These are phyloP conservation scores for Globisporangium parvum DNA, from an alignment of 352 stramenopile genomes.

Conservation along the genomic window DNA sequence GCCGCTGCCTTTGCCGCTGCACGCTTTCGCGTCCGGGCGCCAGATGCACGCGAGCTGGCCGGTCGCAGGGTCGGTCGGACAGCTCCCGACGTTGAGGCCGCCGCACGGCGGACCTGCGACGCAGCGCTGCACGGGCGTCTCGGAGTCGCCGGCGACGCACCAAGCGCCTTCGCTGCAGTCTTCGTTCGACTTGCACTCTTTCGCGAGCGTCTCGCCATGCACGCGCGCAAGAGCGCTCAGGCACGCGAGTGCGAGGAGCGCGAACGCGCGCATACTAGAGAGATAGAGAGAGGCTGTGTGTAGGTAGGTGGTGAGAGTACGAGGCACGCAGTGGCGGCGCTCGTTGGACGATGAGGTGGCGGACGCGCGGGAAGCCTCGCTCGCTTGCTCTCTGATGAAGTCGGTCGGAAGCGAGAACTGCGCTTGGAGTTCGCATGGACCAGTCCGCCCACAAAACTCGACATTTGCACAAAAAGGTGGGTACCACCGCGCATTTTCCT, in stretches of 20 bases:
- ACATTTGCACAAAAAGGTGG: no score
- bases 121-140: conserved; percentile 53
- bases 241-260: conserved; percentile 10
- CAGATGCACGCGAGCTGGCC: conserved; percentile 71
- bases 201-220: conserved; percentile 25
- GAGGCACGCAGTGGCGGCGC: no score
- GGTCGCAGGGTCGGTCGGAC: conserved; percentile 44
- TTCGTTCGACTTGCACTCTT: conserved; percentile 45
- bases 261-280: conserved; percentile 6
- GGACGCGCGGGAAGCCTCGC: no score
- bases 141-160: conserved; percentile 72
- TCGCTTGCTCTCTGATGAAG: no score
- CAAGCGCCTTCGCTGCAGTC: conserved; percentile 60
- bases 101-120: conserved; percentile 53
- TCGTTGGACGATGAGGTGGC: no score
- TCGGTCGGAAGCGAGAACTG: no score
- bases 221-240: neutral
- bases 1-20: neutral
- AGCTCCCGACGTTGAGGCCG: conserved; percentile 40
- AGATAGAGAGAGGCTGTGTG: no score
- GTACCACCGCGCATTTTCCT: no score
- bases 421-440: no score
- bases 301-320: no score
- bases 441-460: no score
- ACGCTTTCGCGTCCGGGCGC: conserved; percentile 24